Percentiles rank a stretch among this genome's conserved stretches.
Conservation (phyloP, 2,329 filamentous ascomycete species). For the Rhynchosporium secalis region DNA sequence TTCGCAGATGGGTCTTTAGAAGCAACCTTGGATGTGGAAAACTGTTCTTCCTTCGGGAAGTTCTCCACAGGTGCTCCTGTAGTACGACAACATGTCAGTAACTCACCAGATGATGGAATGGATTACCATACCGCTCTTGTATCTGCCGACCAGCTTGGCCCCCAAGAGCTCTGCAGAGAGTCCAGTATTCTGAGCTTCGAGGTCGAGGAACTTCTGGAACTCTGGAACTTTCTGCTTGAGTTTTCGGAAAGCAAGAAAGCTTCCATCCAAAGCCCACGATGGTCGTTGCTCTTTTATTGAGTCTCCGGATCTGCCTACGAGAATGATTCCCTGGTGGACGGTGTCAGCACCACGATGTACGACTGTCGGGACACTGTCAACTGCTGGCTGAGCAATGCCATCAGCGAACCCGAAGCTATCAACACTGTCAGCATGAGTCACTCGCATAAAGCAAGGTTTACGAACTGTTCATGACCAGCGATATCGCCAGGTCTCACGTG, state of each 20-base stretch:
- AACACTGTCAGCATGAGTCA: neutral
- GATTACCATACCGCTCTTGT: slow-evolving; percentile 39
- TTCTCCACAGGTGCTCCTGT: slow-evolving; percentile 41
- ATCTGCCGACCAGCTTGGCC: slow-evolving; percentile 46
- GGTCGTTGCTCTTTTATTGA: slow-evolving; percentile 30
- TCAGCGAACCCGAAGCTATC: slow-evolving; percentile 47
- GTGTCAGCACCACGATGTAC: slow-evolving; percentile 36
- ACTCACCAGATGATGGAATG: neutral
- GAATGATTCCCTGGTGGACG: slow-evolving; percentile 42
- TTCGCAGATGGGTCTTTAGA: neutral
- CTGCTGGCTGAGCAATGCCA: slow-evolving; percentile 45
- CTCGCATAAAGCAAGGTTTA: neutral
- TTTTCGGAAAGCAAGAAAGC: slow-evolving; percentile 47
- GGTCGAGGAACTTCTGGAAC: slow-evolving; percentile 44
- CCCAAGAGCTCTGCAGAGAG: slow-evolving; percentile 43
- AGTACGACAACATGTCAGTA: neutral
- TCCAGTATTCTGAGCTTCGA: slow-evolving; percentile 32
- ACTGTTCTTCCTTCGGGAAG: slow-evolving; percentile 39
- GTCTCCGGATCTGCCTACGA: slow-evolving; percentile 44
- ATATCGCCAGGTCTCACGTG: slow-evolving; percentile 41
- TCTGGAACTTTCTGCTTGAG: slow-evolving; percentile 48
- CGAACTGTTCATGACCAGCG: slow-evolving; percentile 44
- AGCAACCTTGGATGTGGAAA: slow-evolving; percentile 32
- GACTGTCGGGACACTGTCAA: slow-evolving; percentile 40
- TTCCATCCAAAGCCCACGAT: slow-evolving; percentile 47